Percentiles rank a stretch among this genome's conserved stretches.
These are phyloP conservation scores for Pythium chondricola DNA, from an alignment of 352 stramenopile genomes.

Conservation along the genomic window DNA sequence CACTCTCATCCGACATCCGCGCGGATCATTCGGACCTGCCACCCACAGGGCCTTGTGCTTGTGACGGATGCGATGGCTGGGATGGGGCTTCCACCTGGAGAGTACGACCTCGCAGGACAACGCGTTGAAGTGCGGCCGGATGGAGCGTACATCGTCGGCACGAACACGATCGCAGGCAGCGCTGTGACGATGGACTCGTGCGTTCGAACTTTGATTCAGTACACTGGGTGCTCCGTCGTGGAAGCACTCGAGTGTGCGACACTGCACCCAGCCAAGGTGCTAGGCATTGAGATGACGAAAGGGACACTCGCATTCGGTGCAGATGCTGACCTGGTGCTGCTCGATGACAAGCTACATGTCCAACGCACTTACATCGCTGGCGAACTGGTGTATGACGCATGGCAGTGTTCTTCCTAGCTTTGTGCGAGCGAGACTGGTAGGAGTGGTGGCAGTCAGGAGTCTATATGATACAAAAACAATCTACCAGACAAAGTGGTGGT, in stretches of 20 bases:
- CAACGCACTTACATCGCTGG: conserved; percentile 72
- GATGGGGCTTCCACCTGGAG: conserved; percentile 70
- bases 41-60: conserved; percentile 76
- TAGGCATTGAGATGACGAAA: conserved; percentile 54
- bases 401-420: too few relatives aligned
- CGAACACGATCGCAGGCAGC: conserved; percentile 80
- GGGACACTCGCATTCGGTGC: conserved; percentile 70
- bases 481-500: conserved; percentile 83
- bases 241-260: conserved; percentile 73
- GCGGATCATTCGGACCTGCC: conserved; percentile 72
- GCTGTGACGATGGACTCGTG: conserved; percentile 81
- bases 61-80: conserved; percentile 79
- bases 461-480: too few relatives aligned
- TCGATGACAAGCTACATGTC: conserved; percentile 67
- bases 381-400: conserved; percentile 40
- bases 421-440: too few relatives aligned
- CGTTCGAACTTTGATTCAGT: conserved; percentile 68
- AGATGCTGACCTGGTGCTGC: conserved; percentile 78
- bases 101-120: conserved; percentile 69
- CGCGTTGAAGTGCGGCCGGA: conserved; percentile 45
- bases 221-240: conserved; percentile 74
- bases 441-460: too few relatives aligned
- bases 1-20: conserved; percentile 78
- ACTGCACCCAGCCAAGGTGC: conserved; percentile 59
- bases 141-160: conserved; percentile 51